Base-by-base conservation (phyloP, 306 rosid genomes). In the Dryas drummondii region DNA sequence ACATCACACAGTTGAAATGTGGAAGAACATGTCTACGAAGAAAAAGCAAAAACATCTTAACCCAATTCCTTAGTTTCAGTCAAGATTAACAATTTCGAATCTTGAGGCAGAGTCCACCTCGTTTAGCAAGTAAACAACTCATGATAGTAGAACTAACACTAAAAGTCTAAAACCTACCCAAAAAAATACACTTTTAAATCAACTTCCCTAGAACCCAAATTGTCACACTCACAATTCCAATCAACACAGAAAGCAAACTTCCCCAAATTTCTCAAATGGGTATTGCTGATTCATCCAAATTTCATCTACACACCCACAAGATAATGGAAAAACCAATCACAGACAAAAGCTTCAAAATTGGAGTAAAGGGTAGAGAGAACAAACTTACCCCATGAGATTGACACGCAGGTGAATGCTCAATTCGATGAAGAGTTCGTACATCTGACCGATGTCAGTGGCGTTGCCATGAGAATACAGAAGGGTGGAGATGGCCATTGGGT, bases 371-470 rank as follows among this genome's bases (percentile, higher is more conserved):
- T 53, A 71, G n/a, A 73, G 53, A 75, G 22, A 68, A 63, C 7
- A 16, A 37, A 19, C 40, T 11, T 79, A 93, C 98, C 96, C 98
- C 72, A 93, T 74, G 74, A 93, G 82, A 78, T 93, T 93, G 45
- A 90, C 87, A 19, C 94, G 92, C 79, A 93, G 77, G 66, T 87
- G 91, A 76, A 88, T 79, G 82, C 96, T 93, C 46, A 93, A 71
- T 79, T 93, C 91, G 70, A 90, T 6, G 85, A 90, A 93, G 59
- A 93, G 96, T 79, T 93, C 96, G 17, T 86, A 90, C 98, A 93
- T 90, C 86, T 90, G 97, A 9, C 98, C 96, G 11, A 93, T 83
- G 75, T 93, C 97, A 3, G 98, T 86, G 1, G 96, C 96, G 82
- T 93, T 93, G 1, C 98, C 98, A 22, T 93, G 98, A 0, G 98